Percentiles rank a stretch among this genome's conserved stretches.
Evolutionary conservation across 2,329 filamentous ascomycete genomes (phyloP).

Genomic region (Amesomyces nigricolor): DNA sequence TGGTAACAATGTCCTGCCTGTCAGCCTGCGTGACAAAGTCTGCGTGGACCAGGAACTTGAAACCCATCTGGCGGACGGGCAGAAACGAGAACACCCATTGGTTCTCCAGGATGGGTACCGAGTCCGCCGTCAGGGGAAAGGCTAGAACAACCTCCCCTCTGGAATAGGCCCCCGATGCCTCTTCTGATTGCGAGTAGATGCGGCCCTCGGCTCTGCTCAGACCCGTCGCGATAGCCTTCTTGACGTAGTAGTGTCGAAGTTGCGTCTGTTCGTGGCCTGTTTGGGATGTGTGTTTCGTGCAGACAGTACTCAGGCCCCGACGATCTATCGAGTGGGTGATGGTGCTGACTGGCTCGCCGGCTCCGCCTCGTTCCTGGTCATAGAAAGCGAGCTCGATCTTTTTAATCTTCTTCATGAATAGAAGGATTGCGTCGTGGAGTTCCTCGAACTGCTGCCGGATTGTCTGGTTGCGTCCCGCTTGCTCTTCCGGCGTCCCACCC

Average conservation of each 20-base stretch:
- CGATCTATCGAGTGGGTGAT: constrained; percentile 16
- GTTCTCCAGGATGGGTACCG: constrained; percentile 32
- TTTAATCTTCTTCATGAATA: constrained; percentile 40
- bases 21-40: constrained; percentile 45
- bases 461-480: constrained; percentile 19
- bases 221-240: constrained; percentile 26
- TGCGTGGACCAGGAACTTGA: constrained; percentile 46
- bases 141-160: constrained; percentile 37
- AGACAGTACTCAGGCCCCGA: constrained; percentile 12
- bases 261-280: neutral
- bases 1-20: constrained; percentile 37
- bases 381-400: constrained; percentile 31
- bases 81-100: constrained; percentile 44
- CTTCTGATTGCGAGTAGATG: constrained; percentile 27
- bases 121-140: constrained; percentile 37
- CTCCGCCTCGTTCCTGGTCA: constrained; percentile 15
- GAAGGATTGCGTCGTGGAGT: constrained; percentile 35
- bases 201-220: constrained; percentile 35
- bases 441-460: constrained; percentile 33
- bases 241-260: constrained; percentile 16
- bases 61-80: constrained; percentile 38
- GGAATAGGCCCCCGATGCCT: constrained; percentile 24
- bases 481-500: constrained; percentile 19
- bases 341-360: constrained; percentile 5
- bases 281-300: neutral